phyloP scores from a whole-genome alignment of 352 stramenopile genomes.

The Ophiocytium majus region DNA sequence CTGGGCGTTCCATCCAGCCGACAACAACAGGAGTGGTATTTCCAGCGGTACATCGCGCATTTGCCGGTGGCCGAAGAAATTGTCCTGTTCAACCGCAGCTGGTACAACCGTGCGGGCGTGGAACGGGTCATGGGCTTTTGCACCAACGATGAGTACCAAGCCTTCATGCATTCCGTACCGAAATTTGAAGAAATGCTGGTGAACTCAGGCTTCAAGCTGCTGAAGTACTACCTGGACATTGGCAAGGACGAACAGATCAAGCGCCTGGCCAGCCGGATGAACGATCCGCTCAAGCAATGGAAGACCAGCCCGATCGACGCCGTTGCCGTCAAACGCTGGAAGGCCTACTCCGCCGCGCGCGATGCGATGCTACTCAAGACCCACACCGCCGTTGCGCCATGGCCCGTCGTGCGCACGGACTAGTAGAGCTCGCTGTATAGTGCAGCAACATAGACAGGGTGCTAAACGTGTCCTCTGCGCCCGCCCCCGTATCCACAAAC shows the following conservation, averaged over 20 bases:
- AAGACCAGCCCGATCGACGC: background rate
- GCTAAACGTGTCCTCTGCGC: no score
- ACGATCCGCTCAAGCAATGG: background rate
- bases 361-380: background rate
- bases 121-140: slow-evolving; percentile 2
- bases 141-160: background rate
- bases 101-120: slow-evolving; percentile 5
- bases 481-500: no score
- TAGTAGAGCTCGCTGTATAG: no score
- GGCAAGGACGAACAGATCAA: background rate
- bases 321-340: background rate
- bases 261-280: background rate
- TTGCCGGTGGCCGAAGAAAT: background rate
- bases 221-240: background rate
- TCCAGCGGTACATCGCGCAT: slow-evolving; percentile 1
- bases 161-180: background rate
- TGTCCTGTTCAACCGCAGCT: background rate
- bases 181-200: background rate
- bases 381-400: background rate
- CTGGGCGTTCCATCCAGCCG: no score
- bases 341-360: background rate
- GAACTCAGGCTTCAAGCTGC: background rate
- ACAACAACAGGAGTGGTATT: background rate
- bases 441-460: no score
- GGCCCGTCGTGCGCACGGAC: background rate